A percentile compares a stretch with the other conserved stretches of the same genome.
Evolutionary conservation across 768 basidiomycete species (phyloP).

Genomic region (Infundibulicybe gibba): DNA sequence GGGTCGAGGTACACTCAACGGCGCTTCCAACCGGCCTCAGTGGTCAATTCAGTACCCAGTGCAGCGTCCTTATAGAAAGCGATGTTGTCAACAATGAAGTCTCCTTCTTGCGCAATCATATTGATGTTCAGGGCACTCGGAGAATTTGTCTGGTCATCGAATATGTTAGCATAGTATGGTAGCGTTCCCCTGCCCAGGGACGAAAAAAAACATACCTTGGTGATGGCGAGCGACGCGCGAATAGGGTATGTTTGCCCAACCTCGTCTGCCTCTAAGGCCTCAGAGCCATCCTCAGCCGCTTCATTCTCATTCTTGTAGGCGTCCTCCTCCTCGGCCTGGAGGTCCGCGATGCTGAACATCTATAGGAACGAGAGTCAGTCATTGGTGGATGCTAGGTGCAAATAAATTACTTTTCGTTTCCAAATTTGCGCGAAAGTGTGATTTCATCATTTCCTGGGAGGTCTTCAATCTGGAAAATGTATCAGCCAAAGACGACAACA

Average conservation of each 20-base stretch:
- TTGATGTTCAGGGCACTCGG: conserved; percentile 77
- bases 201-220: conserved; percentile 53
- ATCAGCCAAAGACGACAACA: neutral
- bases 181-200: neutral
- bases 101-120: conserved; percentile 72
- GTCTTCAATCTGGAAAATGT: conserved; percentile 59
- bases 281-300: conserved; percentile 20
- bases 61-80: conserved; percentile 76
- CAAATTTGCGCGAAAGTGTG: conserved; percentile 75
- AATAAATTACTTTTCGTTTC: conserved; percentile 76
- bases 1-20: conserved; percentile 92
- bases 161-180: neutral
- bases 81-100: conserved; percentile 86
- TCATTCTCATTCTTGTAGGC: conserved; percentile 23
- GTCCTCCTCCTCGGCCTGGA: conserved; percentile 47
- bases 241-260: conserved; percentile 58
- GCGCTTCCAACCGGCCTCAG: conserved; percentile 93
- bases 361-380: too few species aligned
- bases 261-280: conserved; percentile 14
- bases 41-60: conserved; percentile 71
- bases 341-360: conserved; percentile 91
- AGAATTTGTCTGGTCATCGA: conserved; percentile 33
- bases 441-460: conserved; percentile 76
- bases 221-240: conserved; percentile 78
- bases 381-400: too few species aligned